Percentiles rank a stretch among this genome's conserved stretches.
Conservation (phyloP, 2,329 filamentous ascomycete species). For the Alternaria sp. region DNA sequence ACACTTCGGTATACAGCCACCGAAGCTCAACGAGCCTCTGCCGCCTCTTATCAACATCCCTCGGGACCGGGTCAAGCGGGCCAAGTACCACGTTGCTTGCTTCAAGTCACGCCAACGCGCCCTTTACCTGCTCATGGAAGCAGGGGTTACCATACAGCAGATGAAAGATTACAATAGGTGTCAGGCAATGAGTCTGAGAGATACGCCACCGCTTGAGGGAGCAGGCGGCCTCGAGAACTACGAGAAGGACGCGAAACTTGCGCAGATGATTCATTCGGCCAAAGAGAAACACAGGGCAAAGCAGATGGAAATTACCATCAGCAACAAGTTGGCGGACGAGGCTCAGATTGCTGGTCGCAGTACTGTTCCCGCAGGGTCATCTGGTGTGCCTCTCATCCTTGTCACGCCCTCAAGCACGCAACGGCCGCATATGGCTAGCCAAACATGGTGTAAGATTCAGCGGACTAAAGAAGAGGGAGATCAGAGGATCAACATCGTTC, state of each 20-base stretch:
- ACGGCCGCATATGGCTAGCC: slow-evolving; percentile 16
- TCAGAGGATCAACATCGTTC: slow-evolving; percentile 30
- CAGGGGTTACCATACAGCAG: slow-evolving; percentile 39
- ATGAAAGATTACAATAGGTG: slow-evolving; percentile 40
- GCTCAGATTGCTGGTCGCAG: slow-evolving; percentile 31
- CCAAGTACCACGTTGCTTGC: slow-evolving; percentile 44
- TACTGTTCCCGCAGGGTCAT: slow-evolving; percentile 15
- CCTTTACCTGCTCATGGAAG: slow-evolving; percentile 42
- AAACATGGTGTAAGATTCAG: slow-evolving; percentile 21
- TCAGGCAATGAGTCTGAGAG: slow-evolving; percentile 32
- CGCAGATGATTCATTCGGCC: slow-evolving; percentile 26
- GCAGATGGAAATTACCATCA: slow-evolving; percentile 41
- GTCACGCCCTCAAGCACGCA: slow-evolving; percentile 24
- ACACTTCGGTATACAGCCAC: slow-evolving; percentile 43
- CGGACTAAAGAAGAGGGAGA: slow-evolving; percentile 4
- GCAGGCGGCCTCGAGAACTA: slow-evolving; percentile 38
- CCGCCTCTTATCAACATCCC: slow-evolving; percentile 47
- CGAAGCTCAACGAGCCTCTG: slow-evolving; percentile 33
- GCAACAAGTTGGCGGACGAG: slow-evolving; percentile 36
- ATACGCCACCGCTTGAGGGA: slow-evolving; percentile 33
- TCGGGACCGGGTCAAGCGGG: slow-evolving; percentile 27
- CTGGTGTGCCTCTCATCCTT: slow-evolving; percentile 40
- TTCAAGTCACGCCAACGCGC: slow-evolving; percentile 46
- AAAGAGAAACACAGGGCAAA: slow-evolving; percentile 32
- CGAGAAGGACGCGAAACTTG: slow-evolving; percentile 34